These are phyloP conservation scores for Omphalea diandra DNA, from an alignment of 441 rosid genomes.

Conservation along the genomic window DNA sequence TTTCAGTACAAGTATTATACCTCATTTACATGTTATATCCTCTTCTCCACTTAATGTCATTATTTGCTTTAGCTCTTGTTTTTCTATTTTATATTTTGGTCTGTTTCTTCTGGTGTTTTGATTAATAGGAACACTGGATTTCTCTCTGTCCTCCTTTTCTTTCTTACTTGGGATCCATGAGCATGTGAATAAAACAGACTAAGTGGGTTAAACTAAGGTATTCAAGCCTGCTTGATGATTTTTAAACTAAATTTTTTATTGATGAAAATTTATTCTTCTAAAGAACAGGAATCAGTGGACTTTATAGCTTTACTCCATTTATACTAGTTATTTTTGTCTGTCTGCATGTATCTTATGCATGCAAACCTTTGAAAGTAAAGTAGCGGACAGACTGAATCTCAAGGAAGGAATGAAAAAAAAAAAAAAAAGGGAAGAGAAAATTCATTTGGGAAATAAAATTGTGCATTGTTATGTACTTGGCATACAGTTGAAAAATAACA, in stretches of 20 bases:
- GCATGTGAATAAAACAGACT: not conserved
- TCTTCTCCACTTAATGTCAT: no score
- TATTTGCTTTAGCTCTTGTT: no score
- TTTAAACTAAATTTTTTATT: no score
- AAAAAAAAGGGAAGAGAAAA: not conserved
- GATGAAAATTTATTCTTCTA: not conserved
- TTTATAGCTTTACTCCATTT: not conserved
- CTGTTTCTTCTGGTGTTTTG: no score
- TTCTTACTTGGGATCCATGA: not conserved
- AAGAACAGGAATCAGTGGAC: not conserved
- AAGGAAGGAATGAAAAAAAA: not conserved
- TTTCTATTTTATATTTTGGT: no score
- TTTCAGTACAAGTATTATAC: no score
- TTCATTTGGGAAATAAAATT: not conserved
- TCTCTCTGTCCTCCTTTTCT: no score
- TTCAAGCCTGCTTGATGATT: not conserved
- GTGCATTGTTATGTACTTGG: no score
- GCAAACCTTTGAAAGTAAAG: conserved; percentile 3
- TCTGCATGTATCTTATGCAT: not conserved
- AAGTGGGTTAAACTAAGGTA: not conserved
- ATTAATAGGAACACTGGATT: no score
- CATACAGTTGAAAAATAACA: no score
- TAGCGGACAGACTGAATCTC: not conserved
- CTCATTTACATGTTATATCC: no score
- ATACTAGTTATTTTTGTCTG: not conserved